These are phyloP conservation scores for Suillus ampliporus DNA, from an alignment of 768 basidiomycete species.

Conservation along the genomic window DNA sequence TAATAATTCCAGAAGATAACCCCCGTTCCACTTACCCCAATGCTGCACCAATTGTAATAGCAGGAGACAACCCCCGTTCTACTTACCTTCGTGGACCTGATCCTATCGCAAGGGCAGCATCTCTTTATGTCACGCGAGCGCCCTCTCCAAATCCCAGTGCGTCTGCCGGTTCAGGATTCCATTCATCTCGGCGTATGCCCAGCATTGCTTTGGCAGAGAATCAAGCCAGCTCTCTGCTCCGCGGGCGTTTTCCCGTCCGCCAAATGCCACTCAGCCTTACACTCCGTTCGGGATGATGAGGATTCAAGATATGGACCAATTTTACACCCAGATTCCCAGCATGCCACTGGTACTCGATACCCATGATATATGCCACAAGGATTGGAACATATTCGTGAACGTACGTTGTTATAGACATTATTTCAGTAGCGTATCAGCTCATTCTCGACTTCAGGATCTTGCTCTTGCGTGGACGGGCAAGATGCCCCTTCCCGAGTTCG, in stretches of 20 bases:
- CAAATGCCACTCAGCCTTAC: conserved; percentile 69
- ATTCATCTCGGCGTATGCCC: conserved; percentile 33
- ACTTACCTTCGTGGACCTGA: conserved; percentile 45
- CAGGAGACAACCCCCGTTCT: conserved; percentile 43
- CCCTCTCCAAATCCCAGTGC: conserved; percentile 45
- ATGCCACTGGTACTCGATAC: conserved; percentile 75
- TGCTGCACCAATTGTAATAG: conserved; percentile 60
- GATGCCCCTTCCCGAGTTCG: conserved; percentile 63
- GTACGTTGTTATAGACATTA: conserved; percentile 43
- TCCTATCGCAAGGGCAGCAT: conserved; percentile 33
- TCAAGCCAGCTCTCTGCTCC: conserved; percentile 58
- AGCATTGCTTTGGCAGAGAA: conserved; percentile 29
- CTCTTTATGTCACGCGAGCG: conserved; percentile 37
- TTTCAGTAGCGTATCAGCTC: not conserved
- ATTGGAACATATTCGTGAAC: conserved; percentile 82
- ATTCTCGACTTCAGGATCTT: conserved; percentile 56
- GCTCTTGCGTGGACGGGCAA: conserved; percentile 76
- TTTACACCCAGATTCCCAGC: conserved; percentile 66
- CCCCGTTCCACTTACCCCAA: conserved; percentile 44
- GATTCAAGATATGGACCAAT: conserved; percentile 77
- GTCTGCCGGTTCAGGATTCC: conserved; percentile 34
- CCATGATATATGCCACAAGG: conserved; percentile 78
- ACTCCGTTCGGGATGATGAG: conserved; percentile 72
- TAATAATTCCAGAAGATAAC: too few relatives aligned
- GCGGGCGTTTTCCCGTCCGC: conserved; percentile 74